These are phyloP conservation scores for Passiflora organensis DNA, from an alignment of 345 rosid species.

Conservation along the genomic window DNA sequence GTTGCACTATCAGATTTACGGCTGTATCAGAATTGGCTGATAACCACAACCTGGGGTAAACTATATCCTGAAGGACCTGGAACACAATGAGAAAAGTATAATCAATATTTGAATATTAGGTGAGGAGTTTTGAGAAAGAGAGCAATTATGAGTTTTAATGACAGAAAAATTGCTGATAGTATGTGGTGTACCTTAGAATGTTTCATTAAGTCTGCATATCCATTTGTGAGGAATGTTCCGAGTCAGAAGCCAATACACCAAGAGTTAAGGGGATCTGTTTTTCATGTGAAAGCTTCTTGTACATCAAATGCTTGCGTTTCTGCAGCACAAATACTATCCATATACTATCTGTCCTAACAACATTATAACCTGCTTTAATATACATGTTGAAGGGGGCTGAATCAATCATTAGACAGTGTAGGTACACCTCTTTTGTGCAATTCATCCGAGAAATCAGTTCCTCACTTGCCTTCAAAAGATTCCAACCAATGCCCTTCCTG, in stretches of 20 bases:
- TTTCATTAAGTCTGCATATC: conserved; percentile 20
- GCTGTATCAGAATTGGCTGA: too few relatives aligned
- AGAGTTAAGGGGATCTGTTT: conserved; percentile 17
- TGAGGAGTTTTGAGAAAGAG: too few relatives aligned
- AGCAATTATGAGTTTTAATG: too few relatives aligned
- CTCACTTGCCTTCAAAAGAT: conserved; percentile 89
- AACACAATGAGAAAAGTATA: conserved; percentile 13
- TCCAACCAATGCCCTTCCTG: conserved; percentile 95
- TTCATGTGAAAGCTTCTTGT: conserved; percentile 54
- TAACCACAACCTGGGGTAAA: conserved; percentile 8
- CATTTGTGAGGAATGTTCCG: conserved; percentile 35
- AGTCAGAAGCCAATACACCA: conserved; percentile 29
- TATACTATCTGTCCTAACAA: conserved; percentile 60
- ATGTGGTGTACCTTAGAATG: conserved; percentile 18
- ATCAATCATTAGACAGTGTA: conserved; percentile 93
- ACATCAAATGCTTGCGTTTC: conserved; percentile 91
- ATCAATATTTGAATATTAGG: conserved; percentile 10
- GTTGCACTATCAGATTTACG: too few relatives aligned
- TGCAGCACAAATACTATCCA: conserved; percentile 68
- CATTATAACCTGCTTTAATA: conserved; percentile 71
- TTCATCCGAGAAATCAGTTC: conserved; percentile 62
- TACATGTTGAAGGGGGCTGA: conserved; percentile 86
- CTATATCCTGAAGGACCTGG: conserved; percentile 17
- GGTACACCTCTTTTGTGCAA: conserved; percentile 57
- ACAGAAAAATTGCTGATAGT: background rate